Conservation (phyloP, 805 yeast genomes). For the Wickerhamiella dianesei region DNA sequence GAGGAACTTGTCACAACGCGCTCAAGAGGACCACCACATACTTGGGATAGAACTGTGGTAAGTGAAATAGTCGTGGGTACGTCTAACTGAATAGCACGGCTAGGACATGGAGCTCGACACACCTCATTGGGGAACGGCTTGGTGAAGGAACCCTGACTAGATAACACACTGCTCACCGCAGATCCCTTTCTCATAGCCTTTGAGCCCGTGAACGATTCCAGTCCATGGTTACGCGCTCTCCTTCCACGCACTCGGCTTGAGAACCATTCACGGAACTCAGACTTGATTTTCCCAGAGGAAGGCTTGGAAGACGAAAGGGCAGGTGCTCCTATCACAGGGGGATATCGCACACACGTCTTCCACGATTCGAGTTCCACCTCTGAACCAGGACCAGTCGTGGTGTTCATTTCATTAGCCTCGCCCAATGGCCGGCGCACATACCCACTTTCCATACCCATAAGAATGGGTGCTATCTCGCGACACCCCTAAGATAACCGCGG, state of each 20-base stretch:
- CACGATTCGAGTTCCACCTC: neutral
- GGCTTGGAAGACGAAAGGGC: neutral
- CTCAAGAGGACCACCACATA: slow-evolving; percentile 17
- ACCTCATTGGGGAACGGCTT: neutral
- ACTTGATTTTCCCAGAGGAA: neutral
- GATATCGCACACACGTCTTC: neutral
- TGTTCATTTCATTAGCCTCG: neutral
- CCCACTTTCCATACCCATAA: neutral
- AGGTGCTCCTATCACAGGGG: neutral
- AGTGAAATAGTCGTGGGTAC: slow-evolving; percentile 1
- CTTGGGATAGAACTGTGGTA: slow-evolving; percentile 12
- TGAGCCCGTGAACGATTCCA: no score
- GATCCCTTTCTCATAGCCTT: no score
- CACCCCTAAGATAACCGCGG: no score
- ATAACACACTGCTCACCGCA: no score
- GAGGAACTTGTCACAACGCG: neutral
- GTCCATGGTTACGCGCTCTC: neutral
- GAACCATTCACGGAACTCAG: neutral
- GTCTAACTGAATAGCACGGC: neutral
- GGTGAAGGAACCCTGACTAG: neutral
- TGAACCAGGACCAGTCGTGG: neutral
- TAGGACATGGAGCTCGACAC: neutral
- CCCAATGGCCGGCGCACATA: neutral
- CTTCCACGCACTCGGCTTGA: neutral
- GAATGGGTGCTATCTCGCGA: neutral